These are phyloP conservation scores for Daedaleopsis nitida DNA, from an alignment of 768 basidiomycete genomes.

Conservation along the genomic window DNA sequence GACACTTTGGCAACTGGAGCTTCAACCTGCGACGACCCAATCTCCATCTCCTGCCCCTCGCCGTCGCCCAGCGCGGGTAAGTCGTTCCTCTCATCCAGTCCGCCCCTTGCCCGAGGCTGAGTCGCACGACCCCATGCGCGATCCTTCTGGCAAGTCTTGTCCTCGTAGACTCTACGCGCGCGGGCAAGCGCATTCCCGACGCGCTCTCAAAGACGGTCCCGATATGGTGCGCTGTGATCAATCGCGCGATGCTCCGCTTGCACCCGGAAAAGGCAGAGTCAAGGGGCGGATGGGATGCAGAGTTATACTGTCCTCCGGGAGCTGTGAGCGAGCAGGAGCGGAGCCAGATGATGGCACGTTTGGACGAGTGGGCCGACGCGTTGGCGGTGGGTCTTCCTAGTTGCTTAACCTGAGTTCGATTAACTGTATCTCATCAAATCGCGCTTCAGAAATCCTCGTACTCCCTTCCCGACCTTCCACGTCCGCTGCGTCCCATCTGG, in stretches of 20 bases:
- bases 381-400: slow-evolving; percentile 57
- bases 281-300: slow-evolving; percentile 48
- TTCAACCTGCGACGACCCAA: slow-evolving; percentile 87
- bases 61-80: slow-evolving; percentile 61
- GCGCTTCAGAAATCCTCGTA: slow-evolving; percentile 68
- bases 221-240: slow-evolving; percentile 92
- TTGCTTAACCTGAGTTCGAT: neutral
- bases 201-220: slow-evolving; percentile 86
- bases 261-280: slow-evolving; percentile 6
- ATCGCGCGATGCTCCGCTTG: slow-evolving; percentile 50
- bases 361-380: slow-evolving; percentile 70
- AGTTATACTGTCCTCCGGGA: slow-evolving; percentile 71
- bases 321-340: slow-evolving; percentile 77
- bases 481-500: slow-evolving; percentile 85
- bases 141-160: slow-evolving; percentile 45
- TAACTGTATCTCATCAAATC: neutral
- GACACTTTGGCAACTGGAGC: slow-evolving; percentile 82
- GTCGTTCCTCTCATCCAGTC: slow-evolving; percentile 15
- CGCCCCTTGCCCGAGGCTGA: no score
- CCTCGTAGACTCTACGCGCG: slow-evolving; percentile 89
- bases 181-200: slow-evolving; percentile 94
- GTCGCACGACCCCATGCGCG: no score
- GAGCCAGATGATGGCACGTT: slow-evolving; percentile 63
- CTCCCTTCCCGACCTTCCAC: slow-evolving; percentile 54
- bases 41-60: slow-evolving; percentile 68